phyloP scores from a whole-genome alignment of 306 rosid species.

The Canavalia gladiata region DNA sequence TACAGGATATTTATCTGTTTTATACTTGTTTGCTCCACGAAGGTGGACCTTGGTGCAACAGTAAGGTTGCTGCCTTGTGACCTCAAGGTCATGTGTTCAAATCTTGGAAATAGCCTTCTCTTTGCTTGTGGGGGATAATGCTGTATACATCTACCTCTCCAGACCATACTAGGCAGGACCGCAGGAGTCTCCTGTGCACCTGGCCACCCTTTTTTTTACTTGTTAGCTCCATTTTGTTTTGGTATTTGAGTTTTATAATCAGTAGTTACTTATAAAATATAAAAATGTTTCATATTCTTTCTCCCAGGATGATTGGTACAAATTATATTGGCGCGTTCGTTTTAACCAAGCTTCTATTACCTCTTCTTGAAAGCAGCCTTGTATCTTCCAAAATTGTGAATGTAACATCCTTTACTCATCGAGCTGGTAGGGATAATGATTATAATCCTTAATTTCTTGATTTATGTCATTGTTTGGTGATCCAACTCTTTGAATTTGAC shows the following conservation, averaged over 20 bases:
- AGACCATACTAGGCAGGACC: neutral
- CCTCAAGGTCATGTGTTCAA: neutral
- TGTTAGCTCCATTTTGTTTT: constrained; percentile 22
- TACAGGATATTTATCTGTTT: constrained; percentile 15
- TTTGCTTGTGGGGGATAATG: neutral
- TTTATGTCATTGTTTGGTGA: constrained; percentile 39
- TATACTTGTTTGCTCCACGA: constrained; percentile 1
- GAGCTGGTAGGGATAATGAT: constrained; percentile 63
- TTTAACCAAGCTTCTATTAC: constrained; percentile 72
- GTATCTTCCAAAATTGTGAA: constrained; percentile 83
- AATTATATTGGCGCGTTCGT: constrained; percentile 84
- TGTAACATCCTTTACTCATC: constrained; percentile 89
- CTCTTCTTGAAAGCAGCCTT: constrained; percentile 78
- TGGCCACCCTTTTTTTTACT: neutral
- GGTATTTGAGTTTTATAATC: constrained; percentile 20
- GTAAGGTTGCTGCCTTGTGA: neutral
- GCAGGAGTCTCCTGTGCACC: too few species aligned
- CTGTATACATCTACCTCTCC: neutral
- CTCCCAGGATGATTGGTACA: constrained; percentile 81
- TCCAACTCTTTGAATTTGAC: constrained; percentile 27
- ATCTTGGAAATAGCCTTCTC: neutral
- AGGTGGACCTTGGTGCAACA: neutral
- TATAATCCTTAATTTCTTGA: constrained; percentile 24
- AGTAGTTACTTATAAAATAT: constrained; percentile 22
- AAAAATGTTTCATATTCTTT: constrained; percentile 16